Conservation (phyloP, 1,284 basidiomycete genomes). For the Boletellus deceptivus region DNA sequence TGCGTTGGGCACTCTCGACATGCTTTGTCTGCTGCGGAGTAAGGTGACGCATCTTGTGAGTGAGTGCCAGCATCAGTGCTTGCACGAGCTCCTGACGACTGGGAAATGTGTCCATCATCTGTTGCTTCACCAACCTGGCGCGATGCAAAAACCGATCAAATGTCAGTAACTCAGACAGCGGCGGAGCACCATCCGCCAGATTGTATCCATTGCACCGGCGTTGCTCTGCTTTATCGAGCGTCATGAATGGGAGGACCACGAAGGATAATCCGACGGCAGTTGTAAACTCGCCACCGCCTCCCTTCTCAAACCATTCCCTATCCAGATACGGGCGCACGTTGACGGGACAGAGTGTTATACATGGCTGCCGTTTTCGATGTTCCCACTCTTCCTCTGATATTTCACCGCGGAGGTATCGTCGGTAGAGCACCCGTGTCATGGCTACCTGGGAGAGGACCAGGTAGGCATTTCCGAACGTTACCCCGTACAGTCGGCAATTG, state of each 20-base stretch:
- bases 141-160: constrained; percentile 47
- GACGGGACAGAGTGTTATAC: constrained; percentile 41
- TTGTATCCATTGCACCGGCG: not conserved
- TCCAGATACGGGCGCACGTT: constrained; percentile 54
- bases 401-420: constrained; percentile 45
- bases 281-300: constrained; percentile 45
- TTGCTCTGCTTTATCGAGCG: constrained; percentile 33
- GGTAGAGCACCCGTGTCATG: constrained; percentile 49
- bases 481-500: constrained; percentile 40
- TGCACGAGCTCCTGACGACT: constrained; percentile 46
- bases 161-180: constrained; percentile 42
- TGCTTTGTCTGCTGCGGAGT: constrained; percentile 14
- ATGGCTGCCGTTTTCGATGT: constrained; percentile 46
- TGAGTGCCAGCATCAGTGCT: constrained; percentile 10
- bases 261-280: constrained; percentile 47
- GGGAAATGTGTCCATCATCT: constrained; percentile 32
- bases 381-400: constrained; percentile 48
- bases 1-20: not conserved
- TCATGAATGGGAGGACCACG: constrained; percentile 50
- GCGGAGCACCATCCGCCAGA: constrained; percentile 39
- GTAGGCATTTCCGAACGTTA: constrained; percentile 54
- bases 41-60: not conserved
- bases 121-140: constrained; percentile 37
- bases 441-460: constrained; percentile 53
- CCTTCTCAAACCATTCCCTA: constrained; percentile 42